Base-by-base conservation (phyloP, 208 protist species). In the Endotrypanum monterogeii region DNA sequence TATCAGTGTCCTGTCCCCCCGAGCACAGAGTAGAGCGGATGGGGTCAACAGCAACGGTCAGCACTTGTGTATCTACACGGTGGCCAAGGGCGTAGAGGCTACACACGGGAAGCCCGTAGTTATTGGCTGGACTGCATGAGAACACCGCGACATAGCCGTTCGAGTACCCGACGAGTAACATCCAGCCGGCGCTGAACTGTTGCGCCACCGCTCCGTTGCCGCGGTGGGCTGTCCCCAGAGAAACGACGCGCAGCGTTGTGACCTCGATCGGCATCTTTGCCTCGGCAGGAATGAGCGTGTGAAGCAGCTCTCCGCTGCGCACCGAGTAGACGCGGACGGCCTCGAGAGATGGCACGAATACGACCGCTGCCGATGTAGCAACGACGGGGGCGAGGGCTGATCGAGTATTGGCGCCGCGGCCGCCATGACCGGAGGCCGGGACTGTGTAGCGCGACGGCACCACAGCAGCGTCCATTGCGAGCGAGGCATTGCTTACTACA, bases 1-100 rank as follows among this genome's bases (percentile, higher is more conserved):
- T 89, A 76, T 99, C 97, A 5, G 98, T 99, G 85, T 99, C 99
- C 44, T 94, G 88, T 2, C 91, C 90, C 18, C 96, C 99, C 32
- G 94, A 98, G 50, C 93, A 98, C 35, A 98, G 63, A 18, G 69
- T 77, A 1, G 74, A 67, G 54, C 89, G 88, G 39, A 82, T 63
- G 0, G 89, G 8, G 58, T 83, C 82, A n/a, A 94, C 78, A 18
- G 85, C 85, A n/a, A 98, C 72, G n/a, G 89, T 65, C n/a, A 97
- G 88, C 44, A 98, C 95, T 46, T 88, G 83, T 35, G 90, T 97
- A 71, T 93, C 90, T 25, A 85, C 67, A 71, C 88, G 89, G 76
- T 98, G 94, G 14, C 94, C 92, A 6, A 96, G 85, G 2, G 88
- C 92, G 77, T 94, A 93, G 76, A 95, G 89, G 57, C 85, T 77